Percentiles rank a stretch among this genome's conserved stretches.
These are phyloP conservation scores for Trifolium fragiferum DNA, from an alignment of 306 rosid genomes.

Conservation along the genomic window DNA sequence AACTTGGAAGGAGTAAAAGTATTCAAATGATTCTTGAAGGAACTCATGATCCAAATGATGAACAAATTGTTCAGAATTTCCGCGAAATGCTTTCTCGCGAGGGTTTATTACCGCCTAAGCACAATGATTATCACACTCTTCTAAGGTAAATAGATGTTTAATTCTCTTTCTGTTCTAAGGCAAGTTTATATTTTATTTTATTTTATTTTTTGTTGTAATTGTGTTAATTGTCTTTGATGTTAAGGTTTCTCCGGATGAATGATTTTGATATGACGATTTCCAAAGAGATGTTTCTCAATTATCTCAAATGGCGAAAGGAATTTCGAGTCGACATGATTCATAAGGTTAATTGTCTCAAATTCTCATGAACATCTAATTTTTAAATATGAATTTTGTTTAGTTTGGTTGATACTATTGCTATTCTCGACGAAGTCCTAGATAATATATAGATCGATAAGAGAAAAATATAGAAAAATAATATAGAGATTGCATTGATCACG, in stretches of 20 bases:
- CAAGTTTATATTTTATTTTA: background rate
- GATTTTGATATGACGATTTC: slow-evolving; percentile 71
- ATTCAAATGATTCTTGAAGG: slow-evolving; percentile 58
- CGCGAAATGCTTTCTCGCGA: slow-evolving; percentile 65
- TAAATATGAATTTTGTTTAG: too few species aligned
- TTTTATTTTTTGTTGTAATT: background rate
- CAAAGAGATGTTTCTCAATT: slow-evolving; percentile 70
- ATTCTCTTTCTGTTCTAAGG: slow-evolving; percentile 7
- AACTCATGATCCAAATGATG: slow-evolving; percentile 69
- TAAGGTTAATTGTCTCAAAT: slow-evolving; percentile 54
- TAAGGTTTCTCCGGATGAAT: slow-evolving; percentile 89
- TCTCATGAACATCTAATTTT: background rate
- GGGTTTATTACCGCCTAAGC: slow-evolving; percentile 60
- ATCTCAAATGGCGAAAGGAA: slow-evolving; percentile 84
- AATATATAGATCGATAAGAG: too few species aligned
- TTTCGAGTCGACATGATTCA: slow-evolving; percentile 64
- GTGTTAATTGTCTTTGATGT: background rate
- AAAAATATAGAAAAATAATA: too few species aligned
- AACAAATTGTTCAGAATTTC: slow-evolving; percentile 59
- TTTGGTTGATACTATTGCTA: background rate
- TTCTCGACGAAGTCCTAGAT: too few species aligned
- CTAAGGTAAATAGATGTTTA: slow-evolving; percentile 51
- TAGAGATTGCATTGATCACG: too few species aligned
- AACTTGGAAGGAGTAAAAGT: slow-evolving; percentile 58
- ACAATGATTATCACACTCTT: slow-evolving; percentile 88